Base-by-base conservation (phyloP, 2,329 filamentous ascomycete species). In the Madurella mycetomatis region DNA sequence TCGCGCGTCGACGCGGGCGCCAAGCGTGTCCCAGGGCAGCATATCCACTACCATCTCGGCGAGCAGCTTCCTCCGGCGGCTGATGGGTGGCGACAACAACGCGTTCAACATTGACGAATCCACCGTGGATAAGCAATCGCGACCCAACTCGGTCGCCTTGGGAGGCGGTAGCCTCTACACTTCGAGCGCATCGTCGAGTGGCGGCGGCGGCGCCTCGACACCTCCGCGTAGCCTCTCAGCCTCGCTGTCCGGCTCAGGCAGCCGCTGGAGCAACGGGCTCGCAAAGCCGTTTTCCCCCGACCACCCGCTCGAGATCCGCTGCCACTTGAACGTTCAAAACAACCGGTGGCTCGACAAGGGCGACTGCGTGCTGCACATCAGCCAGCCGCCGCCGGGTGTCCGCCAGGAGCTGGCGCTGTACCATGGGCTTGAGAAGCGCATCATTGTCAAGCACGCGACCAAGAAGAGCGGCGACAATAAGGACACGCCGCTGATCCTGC, bases 281-380 rank as follows among this genome's bases (percentile, higher is more conserved):
- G 92, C 92, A 63, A 64, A 65, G 46, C 60, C 61, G 12, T 64
- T 63, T 49, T 61, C 58, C 8, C 61, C 62, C 0, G 63, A 63
- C 19, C 53, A 56, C 31, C 59, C 63, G 8, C 55, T 65, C 41
- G 57, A 61, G 19, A 89, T 96, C 62, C 81, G 91, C 37, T 81
- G 97, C 12, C 96, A 97, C 69, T 78, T 89, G 47, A 85, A 92
- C 47, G 86, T 91, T 56, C 77, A 82, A 1, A 77, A 83, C 12
- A 84, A 84, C 47, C 92, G 92, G 68, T 99, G 94, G 94, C 85
- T 90, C 57, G 92, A 97, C 67, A 85, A 92, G 74, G 92, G 94
- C 60, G 85, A 89, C 62, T 95, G 91, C 56, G 79, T 84, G 39
- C 75, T 99, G 56, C 90, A 88, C 15, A 90, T 99, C 64, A 84